A percentile compares a stretch with the other conserved stretches of the same genome.
These are phyloP conservation scores for Garcia nutans DNA, from an alignment of 345 rosid species.

Conservation along the genomic window DNA sequence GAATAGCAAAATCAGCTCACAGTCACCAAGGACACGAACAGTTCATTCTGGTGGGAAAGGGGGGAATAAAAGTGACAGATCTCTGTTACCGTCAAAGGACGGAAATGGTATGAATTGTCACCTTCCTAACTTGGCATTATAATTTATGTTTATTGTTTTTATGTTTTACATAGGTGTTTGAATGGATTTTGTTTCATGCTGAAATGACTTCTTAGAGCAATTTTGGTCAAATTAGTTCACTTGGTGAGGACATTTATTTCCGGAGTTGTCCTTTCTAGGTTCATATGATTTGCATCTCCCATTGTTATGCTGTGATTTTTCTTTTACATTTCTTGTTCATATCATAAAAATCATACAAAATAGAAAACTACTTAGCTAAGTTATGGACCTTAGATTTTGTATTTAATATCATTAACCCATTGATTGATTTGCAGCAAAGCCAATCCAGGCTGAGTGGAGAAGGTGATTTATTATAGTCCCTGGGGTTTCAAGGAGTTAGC, in stretches of 20 bases:
- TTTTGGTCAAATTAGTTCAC: neutral
- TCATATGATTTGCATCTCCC: neutral
- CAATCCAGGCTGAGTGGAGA: constrained; percentile 53
- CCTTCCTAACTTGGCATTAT: constrained; percentile 1
- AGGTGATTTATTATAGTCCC: constrained; percentile 33
- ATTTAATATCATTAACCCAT: neutral
- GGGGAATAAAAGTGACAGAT: constrained; percentile 57
- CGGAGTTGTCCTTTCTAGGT: neutral
- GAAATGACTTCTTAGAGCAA: neutral
- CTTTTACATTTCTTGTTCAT: neutral
- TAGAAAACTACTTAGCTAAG: neutral
- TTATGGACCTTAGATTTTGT: neutral
- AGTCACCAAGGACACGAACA: constrained; percentile 69
- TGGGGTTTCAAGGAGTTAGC: constrained; percentile 17
- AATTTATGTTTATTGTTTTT: constrained; percentile 3
- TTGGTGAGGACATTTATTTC: neutral
- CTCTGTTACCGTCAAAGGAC: constrained; percentile 49
- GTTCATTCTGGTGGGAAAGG: constrained; percentile 53
- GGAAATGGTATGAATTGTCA: constrained; percentile 49
- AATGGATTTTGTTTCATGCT: neutral
- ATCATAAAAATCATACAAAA: neutral
- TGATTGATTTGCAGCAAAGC: constrained; percentile 54
- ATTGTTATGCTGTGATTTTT: neutral
- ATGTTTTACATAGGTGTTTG: neutral
- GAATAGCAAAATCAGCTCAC: constrained; percentile 62